Percentiles rank a stretch among this genome's conserved stretches.
phyloP scores from a whole-genome alignment of 2,329 filamentous ascomycete genomes.

The Neurospora crassa region DNA sequence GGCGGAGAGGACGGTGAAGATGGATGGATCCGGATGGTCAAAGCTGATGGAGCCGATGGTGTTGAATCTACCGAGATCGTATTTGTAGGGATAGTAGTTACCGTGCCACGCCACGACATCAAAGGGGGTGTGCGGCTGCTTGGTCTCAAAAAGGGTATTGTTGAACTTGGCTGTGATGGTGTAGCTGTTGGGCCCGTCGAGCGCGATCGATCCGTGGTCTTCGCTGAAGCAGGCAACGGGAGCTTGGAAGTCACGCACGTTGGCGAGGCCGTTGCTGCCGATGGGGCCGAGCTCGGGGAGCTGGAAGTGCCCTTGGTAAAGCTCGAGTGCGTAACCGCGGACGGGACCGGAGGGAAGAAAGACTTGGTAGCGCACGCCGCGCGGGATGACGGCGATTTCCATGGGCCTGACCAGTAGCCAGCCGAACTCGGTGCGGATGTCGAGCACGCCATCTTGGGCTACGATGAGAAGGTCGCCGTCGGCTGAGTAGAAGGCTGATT shows the following conservation, averaged over 20 bases:
- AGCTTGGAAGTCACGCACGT: constrained; percentile 64
- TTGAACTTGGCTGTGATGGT: constrained; percentile 56
- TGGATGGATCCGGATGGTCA: constrained; percentile 70
- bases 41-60: constrained; percentile 63
- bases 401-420: constrained; percentile 65
- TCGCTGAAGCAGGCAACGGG: constrained; percentile 62
- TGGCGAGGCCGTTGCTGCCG: constrained; percentile 65
- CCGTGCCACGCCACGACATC: constrained; percentile 77
- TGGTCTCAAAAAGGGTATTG: constrained; percentile 54
- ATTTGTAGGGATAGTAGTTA: constrained; percentile 73
- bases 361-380: constrained; percentile 66
- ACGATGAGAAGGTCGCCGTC: constrained; percentile 74
- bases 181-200: constrained; percentile 28
- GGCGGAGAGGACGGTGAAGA: constrained; percentile 63
- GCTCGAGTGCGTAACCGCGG: constrained; percentile 65
- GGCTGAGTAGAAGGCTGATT: constrained; percentile 72
- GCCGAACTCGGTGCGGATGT: constrained; percentile 71
- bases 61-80: constrained; percentile 70
- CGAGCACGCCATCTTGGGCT: constrained; percentile 61
- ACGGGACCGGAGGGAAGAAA: constrained; percentile 51
- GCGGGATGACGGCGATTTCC: constrained; percentile 68
- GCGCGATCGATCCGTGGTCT: constrained; percentile 33
- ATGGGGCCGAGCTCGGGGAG: constrained; percentile 67
- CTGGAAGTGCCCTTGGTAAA: constrained; percentile 63
- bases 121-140: constrained; percentile 63